A percentile compares a stretch with the other conserved stretches of the same genome.
Conservation (phyloP, 805 yeast genomes). For the Yarrowia sp. region DNA sequence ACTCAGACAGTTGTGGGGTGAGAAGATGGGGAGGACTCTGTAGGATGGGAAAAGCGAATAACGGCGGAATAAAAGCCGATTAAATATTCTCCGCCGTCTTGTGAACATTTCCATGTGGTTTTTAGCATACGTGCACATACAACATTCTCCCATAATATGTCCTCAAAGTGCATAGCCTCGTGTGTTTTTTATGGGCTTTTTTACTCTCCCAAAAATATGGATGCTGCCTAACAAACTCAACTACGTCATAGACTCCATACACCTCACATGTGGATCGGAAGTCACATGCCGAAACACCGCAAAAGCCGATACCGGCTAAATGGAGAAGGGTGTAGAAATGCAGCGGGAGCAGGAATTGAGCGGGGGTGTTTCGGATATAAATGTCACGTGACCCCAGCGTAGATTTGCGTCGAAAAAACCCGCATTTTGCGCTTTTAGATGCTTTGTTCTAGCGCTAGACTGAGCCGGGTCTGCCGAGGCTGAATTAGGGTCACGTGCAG, state of each 20-base stretch:
- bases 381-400: not conserved
- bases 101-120: not conserved
- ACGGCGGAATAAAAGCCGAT: not conserved
- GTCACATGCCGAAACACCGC: constrained; percentile 22
- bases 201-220: not conserved
- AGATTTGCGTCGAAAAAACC: not conserved
- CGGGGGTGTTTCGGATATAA: too few species aligned
- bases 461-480: not conserved
- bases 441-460: not conserved
- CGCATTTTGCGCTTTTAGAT: not conserved
- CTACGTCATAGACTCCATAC: constrained; percentile 5
- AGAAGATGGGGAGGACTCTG: not conserved
- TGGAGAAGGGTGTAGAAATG: not conserved
- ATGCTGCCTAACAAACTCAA: not conserved
- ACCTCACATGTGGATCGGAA: not conserved
- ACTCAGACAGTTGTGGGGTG: constrained; percentile 20
- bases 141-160: not conserved
- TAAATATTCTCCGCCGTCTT: not conserved
- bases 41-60: not conserved
- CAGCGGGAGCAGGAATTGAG: not conserved
- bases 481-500: not conserved
- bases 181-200: not conserved
- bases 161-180: too few species aligned
- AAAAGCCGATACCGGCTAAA: constrained; percentile 5
- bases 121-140: not conserved